Conservation (phyloP, 805 yeast species). For the Dipodascus albidus region DNA sequence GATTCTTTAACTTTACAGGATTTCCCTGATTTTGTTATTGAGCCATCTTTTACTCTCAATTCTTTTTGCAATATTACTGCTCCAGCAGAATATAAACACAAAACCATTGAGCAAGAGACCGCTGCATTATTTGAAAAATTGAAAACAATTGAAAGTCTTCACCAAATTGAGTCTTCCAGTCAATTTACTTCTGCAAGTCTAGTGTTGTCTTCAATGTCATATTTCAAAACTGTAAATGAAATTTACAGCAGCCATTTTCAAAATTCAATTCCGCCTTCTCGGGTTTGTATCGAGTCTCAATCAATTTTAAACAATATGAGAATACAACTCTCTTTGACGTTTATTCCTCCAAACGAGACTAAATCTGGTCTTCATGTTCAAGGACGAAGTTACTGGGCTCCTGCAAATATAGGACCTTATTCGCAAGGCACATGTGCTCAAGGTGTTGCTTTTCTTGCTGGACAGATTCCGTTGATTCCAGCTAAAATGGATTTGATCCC, state of each 20-base stretch:
- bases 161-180: neutral
- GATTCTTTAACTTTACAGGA: no score
- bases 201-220: constrained; percentile 38
- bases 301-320: constrained; percentile 4
- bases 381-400: constrained; percentile 95
- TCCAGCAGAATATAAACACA: neutral
- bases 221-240: constrained; percentile 50
- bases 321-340: constrained; percentile 10
- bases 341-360: constrained; percentile 1
- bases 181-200: constrained; percentile 12
- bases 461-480: constrained; percentile 85
- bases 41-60: neutral
- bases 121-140: constrained; percentile 10
- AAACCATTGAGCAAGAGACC: constrained; percentile 10
- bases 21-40: neutral
- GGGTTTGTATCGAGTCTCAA: constrained; percentile 69
- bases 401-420: constrained; percentile 95
- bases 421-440: constrained; percentile 63
- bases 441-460: constrained; percentile 58
- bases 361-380: constrained; percentile 72
- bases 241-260: constrained; percentile 48
- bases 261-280: constrained; percentile 68
- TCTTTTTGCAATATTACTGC: constrained; percentile 1
- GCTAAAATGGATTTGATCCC: constrained; percentile 42
- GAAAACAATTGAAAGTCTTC: neutral